Percentiles rank a stretch among this genome's conserved stretches.
These are phyloP conservation scores for Trichomonas vaginalis DNA, from an alignment of 208 protist genomes.

Conservation along the genomic window DNA sequence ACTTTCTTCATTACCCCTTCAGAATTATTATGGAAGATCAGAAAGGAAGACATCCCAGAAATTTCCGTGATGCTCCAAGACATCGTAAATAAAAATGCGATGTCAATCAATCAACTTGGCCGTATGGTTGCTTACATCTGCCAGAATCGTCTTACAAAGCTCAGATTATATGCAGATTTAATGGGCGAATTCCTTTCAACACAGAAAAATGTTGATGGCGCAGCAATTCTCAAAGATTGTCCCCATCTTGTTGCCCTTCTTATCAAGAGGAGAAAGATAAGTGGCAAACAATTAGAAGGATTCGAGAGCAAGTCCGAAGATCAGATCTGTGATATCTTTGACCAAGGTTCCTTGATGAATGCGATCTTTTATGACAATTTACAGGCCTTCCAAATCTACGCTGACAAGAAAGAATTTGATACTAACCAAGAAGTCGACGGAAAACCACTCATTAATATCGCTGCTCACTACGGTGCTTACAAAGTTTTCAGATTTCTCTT, in stretches of 20 bases:
- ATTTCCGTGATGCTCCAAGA: not conserved
- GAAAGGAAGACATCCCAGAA: not conserved
- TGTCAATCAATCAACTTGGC: not conserved
- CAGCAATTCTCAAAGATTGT: not conserved
- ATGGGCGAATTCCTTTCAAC: not conserved
- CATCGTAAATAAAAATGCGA: not conserved
- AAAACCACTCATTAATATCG: not conserved
- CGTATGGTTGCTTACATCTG: not conserved
- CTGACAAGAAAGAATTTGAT: not conserved
- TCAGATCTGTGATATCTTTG: not conserved
- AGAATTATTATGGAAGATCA: not conserved
- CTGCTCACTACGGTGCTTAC: too few relatives aligned
- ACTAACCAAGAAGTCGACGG: not conserved
- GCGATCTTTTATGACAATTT: not conserved
- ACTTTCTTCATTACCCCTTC: not conserved
- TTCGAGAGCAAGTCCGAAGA: not conserved
- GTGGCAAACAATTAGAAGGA: not conserved
- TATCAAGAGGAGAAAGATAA: not conserved
- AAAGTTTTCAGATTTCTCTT: not conserved
- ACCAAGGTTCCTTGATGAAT: not conserved
- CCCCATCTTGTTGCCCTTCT: not conserved
- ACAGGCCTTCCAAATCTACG: not conserved
- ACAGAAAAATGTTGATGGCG: not conserved
- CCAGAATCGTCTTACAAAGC: not conserved
- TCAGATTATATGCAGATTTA: not conserved